Conservation (phyloP, 352 stramenopile genomes). For the Globisporangium recalcitrans region DNA sequence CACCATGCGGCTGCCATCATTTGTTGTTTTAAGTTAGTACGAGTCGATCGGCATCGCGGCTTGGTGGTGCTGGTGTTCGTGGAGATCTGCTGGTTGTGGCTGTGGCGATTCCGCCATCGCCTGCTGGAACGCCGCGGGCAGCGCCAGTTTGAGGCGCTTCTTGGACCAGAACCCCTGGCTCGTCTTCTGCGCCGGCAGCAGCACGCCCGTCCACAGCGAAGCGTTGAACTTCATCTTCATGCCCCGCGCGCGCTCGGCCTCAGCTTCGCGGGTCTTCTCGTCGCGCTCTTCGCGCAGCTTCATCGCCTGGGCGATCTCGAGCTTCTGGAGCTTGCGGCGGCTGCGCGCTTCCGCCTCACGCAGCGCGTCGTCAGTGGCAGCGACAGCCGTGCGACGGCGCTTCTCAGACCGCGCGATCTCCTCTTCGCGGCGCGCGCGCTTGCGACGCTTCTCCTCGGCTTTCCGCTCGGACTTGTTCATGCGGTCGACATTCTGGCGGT, state of each 20-base stretch:
- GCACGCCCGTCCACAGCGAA: constrained; percentile 44
- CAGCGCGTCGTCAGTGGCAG: constrained; percentile 74
- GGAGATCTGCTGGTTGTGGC: too few species aligned
- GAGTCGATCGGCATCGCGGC: constrained; percentile 24
- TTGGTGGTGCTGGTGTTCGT: neutral
- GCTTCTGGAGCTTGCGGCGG: constrained; percentile 55
- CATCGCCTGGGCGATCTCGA: constrained; percentile 64
- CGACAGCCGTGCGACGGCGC: constrained; percentile 63
- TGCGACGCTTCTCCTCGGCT: constrained; percentile 78
- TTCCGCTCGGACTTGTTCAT: constrained; percentile 87
- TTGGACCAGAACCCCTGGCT: constrained; percentile 47
- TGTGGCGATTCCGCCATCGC: constrained; percentile 1
- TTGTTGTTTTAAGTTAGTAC: constrained; percentile 10
- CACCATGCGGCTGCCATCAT: neutral
- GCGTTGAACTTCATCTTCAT: constrained; percentile 66
- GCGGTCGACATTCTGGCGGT: constrained; percentile 53
- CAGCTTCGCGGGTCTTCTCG: constrained; percentile 36
- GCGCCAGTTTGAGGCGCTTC: constrained; percentile 54
- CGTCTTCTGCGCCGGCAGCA: constrained; percentile 28
- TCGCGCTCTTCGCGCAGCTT: constrained; percentile 59
- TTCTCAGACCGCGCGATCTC: constrained; percentile 76
- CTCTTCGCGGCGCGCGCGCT: constrained; percentile 64
- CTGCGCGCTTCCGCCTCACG: constrained; percentile 74
- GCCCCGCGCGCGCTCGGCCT: constrained; percentile 34
- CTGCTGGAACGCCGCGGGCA: constrained; percentile 37